Percentiles rank a stretch among this genome's conserved stretches.
phyloP scores from a whole-genome alignment of 225 moss, liverwort and hornwort genomes.

The Neckera pumila region DNA sequence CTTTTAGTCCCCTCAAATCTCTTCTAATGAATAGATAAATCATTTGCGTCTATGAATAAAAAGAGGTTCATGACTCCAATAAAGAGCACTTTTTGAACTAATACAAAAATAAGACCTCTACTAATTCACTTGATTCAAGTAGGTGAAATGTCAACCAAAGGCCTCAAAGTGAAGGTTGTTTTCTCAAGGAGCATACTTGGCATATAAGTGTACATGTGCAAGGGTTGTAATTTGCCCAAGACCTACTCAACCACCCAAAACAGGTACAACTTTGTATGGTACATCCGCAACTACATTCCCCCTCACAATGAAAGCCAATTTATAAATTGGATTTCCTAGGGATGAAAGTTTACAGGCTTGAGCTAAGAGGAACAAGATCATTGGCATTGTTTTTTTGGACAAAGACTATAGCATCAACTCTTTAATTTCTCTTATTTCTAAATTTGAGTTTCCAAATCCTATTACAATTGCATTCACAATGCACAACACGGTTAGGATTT shows the following conservation, averaged over 20 bases:
- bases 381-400: too few relatives aligned
- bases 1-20: too few relatives aligned
- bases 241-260: not conserved
- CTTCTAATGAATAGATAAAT: not conserved
- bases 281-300: not conserved
- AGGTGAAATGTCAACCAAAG: not conserved
- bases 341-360: too few relatives aligned
- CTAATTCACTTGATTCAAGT: not conserved
- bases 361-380: too few relatives aligned
- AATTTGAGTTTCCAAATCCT: too few relatives aligned
- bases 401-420: too few relatives aligned
- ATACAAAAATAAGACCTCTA: too few relatives aligned
- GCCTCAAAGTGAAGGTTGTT: not conserved
- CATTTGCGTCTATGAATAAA: not conserved
- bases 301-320: not conserved
- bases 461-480: too few relatives aligned
- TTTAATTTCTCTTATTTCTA: too few relatives aligned
- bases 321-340: too few relatives aligned
- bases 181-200: rapidly evolving
- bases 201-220: rapidly evolving
- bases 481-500: too few relatives aligned
- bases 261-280: not conserved
- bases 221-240: too few relatives aligned
- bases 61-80: rapidly evolving
- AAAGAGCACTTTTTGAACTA: rapidly evolving